A percentile compares a stretch with the other conserved stretches of the same genome.
Evolutionary conservation across 1,284 basidiomycete genomes (phyloP).

Genomic region (Waitea zeae): DNA sequence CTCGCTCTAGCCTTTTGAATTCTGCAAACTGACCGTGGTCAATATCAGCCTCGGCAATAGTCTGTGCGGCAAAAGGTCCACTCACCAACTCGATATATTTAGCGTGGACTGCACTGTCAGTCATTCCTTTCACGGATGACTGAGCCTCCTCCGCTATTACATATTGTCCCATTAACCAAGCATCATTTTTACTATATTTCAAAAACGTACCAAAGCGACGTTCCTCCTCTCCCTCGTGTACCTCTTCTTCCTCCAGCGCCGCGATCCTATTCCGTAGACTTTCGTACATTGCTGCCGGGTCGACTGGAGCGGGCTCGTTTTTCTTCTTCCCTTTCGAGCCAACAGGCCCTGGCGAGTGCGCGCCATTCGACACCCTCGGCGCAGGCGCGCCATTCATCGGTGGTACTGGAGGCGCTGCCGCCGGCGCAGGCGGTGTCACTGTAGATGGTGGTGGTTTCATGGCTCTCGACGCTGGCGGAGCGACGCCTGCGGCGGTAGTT

Average conservation of each 20-base stretch:
- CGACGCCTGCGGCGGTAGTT: no score
- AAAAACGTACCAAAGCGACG: slow-evolving; percentile 40
- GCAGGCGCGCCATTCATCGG: slow-evolving; percentile 17
- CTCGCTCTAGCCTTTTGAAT: slow-evolving; percentile 63
- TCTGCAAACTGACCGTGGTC: slow-evolving; percentile 48
- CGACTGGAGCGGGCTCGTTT: slow-evolving; percentile 42
- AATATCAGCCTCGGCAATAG: not conserved
- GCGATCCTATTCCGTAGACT: slow-evolving; percentile 72
- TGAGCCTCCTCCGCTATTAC: slow-evolving; percentile 72
- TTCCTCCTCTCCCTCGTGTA: slow-evolving; percentile 71
- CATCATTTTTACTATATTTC: no score
- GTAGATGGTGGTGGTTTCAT: slow-evolving; percentile 32
- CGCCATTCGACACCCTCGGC: slow-evolving; percentile 12
- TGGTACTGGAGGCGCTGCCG: slow-evolving; percentile 27
- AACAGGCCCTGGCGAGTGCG: slow-evolving; percentile 12
- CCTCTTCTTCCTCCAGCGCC: slow-evolving; percentile 69
- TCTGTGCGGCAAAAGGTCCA: slow-evolving; percentile 3
- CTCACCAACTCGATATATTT: slow-evolving; percentile 72
- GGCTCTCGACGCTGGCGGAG: no score
- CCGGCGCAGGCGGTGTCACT: slow-evolving; percentile 41
- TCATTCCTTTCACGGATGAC: slow-evolving; percentile 61
- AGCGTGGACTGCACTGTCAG: slow-evolving; percentile 59
- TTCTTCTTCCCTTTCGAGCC: slow-evolving; percentile 43
- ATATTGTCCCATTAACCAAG: no score
- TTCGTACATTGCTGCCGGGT: slow-evolving; percentile 72